phyloP scores from a whole-genome alignment of 257 asterid species.

The Nicotiana otophora region DNA sequence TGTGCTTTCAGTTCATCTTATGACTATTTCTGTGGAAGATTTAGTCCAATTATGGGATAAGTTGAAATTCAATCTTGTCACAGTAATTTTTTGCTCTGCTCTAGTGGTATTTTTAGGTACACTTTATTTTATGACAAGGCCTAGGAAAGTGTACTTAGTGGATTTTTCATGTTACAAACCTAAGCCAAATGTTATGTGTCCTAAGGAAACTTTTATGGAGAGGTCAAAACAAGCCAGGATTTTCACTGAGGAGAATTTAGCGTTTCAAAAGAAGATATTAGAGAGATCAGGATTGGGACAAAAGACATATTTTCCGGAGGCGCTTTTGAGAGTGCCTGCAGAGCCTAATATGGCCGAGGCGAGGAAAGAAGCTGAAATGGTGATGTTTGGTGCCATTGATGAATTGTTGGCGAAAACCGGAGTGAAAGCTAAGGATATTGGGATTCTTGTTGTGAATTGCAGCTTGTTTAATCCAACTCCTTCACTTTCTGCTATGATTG shows the following conservation, averaged over 20 bases:
- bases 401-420: constrained; percentile 34
- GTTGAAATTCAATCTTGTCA: constrained; percentile 12
- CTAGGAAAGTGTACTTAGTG: constrained; percentile 28
- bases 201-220: constrained; percentile 5
- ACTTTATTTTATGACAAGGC: constrained; percentile 18
- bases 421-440: constrained; percentile 39
- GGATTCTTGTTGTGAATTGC: constrained; percentile 43
- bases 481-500: constrained; percentile 45
- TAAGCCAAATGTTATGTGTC: constrained; percentile 18
- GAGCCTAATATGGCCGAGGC: constrained; percentile 28
- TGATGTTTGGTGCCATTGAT: constrained; percentile 43
- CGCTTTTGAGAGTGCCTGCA: constrained; percentile 14
- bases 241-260: constrained; percentile 25
- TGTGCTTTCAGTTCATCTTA: constrained; percentile 14
- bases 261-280: constrained; percentile 26
- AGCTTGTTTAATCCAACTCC: constrained; percentile 46
- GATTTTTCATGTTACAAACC: constrained; percentile 39
- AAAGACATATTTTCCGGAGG: constrained; percentile 18
- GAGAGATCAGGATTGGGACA: constrained; percentile 31
- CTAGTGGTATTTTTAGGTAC: constrained; percentile 20
- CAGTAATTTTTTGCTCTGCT: constrained; percentile 3
- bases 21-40: constrained; percentile 17
- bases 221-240: constrained; percentile 2
- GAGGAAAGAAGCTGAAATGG: constrained; percentile 38
- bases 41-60: constrained; percentile 13